phyloP scores from a whole-genome alignment of 352 stramenopile species.

The Plasmopara viticola region DNA sequence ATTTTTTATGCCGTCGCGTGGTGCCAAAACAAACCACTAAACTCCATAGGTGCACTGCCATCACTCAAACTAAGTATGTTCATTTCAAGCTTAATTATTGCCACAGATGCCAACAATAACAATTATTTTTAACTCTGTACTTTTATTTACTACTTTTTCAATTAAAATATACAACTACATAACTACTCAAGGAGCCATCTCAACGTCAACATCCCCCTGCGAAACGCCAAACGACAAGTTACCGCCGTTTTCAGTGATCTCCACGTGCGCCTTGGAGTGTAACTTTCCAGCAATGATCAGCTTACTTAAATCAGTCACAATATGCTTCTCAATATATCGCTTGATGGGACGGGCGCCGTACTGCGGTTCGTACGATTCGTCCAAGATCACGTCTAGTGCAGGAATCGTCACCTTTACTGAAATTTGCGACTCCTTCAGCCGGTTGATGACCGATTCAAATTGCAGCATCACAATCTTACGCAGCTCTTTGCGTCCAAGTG shows the following conservation, averaged over 20 bases:
- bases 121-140: too few relatives aligned
- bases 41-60: too few relatives aligned
- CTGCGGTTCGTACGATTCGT: slow-evolving; percentile 89
- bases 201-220: slow-evolving; percentile 29
- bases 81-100: too few relatives aligned
- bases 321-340: slow-evolving; percentile 91
- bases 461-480: slow-evolving; percentile 91
- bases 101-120: too few relatives aligned
- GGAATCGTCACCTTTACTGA: slow-evolving; percentile 64
- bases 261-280: slow-evolving; percentile 58
- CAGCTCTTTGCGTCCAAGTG: slow-evolving; percentile 83
- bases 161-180: too few relatives aligned
- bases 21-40: too few relatives aligned
- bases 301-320: slow-evolving; percentile 87
- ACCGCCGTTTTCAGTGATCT: slow-evolving; percentile 40
- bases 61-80: too few relatives aligned
- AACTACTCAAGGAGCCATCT: slow-evolving; percentile 23
- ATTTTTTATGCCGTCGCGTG: too few relatives aligned
- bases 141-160: too few relatives aligned
- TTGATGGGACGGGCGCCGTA: slow-evolving; percentile 95
- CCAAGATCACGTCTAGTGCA: slow-evolving; percentile 88
- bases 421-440: slow-evolving; percentile 65
- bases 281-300: slow-evolving; percentile 56
- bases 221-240: slow-evolving; percentile 49
- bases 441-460: slow-evolving; percentile 84